Base-by-base conservation (phyloP, 768 basidiomycete species). In the Roridomyces roridus region DNA sequence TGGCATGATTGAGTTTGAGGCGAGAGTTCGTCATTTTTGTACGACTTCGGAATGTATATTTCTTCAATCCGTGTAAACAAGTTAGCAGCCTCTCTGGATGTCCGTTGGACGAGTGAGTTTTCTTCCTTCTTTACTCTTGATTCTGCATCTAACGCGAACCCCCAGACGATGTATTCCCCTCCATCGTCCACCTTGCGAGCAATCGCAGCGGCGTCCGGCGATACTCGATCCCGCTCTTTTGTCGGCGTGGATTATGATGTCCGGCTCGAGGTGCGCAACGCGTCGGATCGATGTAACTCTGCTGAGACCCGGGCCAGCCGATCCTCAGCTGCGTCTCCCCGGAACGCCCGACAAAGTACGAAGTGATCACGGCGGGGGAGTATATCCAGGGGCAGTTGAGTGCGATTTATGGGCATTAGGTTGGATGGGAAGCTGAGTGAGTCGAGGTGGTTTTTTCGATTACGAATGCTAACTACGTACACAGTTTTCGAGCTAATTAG, bases 201-300 rank as follows among this genome's bases (percentile, higher is more conserved):
- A 94, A 95, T 62, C 78, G 85, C 39, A 85, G 84, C 21, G 89
- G 91, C 5, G 73, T 78, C 26, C 74, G 78, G 18, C 82, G 95
- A 21, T 95, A 91, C 70, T 93, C 92, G 0, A 91, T 95, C 20
- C 94, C 95, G 0, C 76, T 95, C 24, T 96, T 97, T 75, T 94
- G n/a, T 95, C 60, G 94, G 95, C 3, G 88, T 87, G 12, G 92
- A 96, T 68, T 94, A 94, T 67, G 83, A 95, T 59, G 91, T 94
- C 6, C 77, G 74, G 50, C 78, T 96, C 2, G 87, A 92, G 81
- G 92, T 92, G 53, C 45, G 36, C 52, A 21, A 26, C 25, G 4
- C 25, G 3, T 26, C n/a, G n/a, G n/a, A n/a, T n/a, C n/a, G n/a
- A n/a, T n/a, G n/a, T n/a, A n/a, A n/a, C n/a, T n/a, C n/a, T n/a